phyloP scores from a whole-genome alignment of 208 protist species.

The Wallacemonas sp. region DNA sequence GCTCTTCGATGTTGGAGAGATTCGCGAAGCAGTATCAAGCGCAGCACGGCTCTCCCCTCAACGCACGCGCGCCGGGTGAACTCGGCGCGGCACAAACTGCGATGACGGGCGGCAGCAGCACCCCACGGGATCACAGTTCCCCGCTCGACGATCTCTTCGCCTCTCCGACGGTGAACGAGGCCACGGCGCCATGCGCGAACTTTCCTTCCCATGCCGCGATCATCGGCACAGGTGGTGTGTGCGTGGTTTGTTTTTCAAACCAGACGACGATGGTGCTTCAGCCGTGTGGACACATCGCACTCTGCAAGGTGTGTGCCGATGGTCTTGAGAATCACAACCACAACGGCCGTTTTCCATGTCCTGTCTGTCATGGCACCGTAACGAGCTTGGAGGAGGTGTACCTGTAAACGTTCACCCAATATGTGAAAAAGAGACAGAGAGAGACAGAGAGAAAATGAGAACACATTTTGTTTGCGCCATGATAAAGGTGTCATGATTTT shows the following conservation, averaged over 20 bases:
- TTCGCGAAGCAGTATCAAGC: conserved; percentile 21
- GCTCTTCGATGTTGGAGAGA: conserved; percentile 18
- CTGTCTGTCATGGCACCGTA: conserved; percentile 39
- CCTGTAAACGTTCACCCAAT: conserved; percentile 22
- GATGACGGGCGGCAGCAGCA: too few relatives aligned
- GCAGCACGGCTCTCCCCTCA: conserved; percentile 5
- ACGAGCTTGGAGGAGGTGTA: conserved; percentile 36
- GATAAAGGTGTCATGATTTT: conserved; percentile 9
- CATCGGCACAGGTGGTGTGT: conserved; percentile 16
- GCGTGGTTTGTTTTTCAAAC: conserved; percentile 47
- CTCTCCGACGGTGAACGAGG: not conserved
- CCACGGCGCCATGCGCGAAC: not conserved
- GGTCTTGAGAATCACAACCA: conserved; percentile 37
- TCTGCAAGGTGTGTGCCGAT: conserved; percentile 52
- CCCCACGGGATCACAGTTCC: too few relatives aligned
- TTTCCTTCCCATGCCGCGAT: not conserved
- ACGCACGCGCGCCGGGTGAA: not conserved
- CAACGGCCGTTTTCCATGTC: conserved; percentile 51
- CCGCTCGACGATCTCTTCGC: conserved; percentile 27
- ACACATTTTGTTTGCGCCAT: not conserved
- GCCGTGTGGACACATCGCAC: conserved; percentile 62
- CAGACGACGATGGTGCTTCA: conserved; percentile 40
- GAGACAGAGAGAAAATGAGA: conserved; percentile 13
- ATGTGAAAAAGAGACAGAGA: conserved; percentile 2
- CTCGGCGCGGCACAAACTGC: not conserved